Percentiles rank a stretch among this genome's conserved stretches.
phyloP scores from a whole-genome alignment of 306 rosid species.

The Citrullus colocynthis region DNA sequence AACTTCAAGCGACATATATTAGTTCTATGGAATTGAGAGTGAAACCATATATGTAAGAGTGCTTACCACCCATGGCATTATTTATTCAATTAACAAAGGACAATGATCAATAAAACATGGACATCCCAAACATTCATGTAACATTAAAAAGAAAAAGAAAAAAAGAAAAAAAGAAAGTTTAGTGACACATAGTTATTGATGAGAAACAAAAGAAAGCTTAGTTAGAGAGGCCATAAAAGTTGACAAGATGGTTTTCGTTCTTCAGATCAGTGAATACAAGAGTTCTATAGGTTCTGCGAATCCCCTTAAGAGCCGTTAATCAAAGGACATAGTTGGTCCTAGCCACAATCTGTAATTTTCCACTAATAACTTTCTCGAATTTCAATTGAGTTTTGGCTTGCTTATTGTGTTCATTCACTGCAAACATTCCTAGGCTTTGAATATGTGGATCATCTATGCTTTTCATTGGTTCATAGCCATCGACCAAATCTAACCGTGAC shows the following conservation, averaged over 20 bases:
- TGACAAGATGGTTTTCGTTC: not conserved
- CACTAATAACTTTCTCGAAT: not conserved
- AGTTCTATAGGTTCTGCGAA: not conserved
- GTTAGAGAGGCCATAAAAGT: not conserved
- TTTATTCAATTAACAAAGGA: no score
- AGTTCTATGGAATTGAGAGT: no score
- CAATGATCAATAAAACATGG: no score
- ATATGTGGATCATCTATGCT: not conserved
- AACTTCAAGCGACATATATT: no score
- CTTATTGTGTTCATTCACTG: not conserved
- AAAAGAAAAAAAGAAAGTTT: no score
- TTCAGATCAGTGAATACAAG: not conserved
- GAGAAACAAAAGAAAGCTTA: not conserved
- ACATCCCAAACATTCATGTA: no score
- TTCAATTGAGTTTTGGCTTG: not conserved
- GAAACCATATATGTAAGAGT: no score
- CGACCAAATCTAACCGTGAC: not conserved
- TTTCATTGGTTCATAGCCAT: not conserved
- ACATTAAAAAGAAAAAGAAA: no score
- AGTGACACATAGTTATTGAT: not conserved
- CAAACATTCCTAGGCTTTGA: not conserved
- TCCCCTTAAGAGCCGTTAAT: not conserved
- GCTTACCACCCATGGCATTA: no score
- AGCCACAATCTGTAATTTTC: not conserved
- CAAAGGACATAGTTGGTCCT: not conserved